Evolutionary conservation across 106 monocot species (phyloP), one percentile per base, ranked within the genome.

Genomic region (Dendrobium chrysotoxum): DNA sequence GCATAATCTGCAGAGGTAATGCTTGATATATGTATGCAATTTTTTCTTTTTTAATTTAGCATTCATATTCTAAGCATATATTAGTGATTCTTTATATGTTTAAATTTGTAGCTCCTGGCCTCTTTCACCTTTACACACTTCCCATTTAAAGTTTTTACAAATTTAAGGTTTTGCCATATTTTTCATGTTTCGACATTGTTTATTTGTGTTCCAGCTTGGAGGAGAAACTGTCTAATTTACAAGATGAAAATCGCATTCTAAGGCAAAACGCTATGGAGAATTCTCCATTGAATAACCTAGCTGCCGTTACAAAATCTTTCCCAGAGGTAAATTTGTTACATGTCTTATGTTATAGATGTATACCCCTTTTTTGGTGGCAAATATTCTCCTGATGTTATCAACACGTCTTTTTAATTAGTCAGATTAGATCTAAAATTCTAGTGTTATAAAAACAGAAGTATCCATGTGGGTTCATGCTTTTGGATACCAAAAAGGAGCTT

Each of bases 181-280:
- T 23, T 57, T 42, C 20, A 28, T 50, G 12, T 42, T 41, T 44
- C 28, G 31, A 61, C 0, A 23, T n/a, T 53, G 53, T 35, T 57
- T 7, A 18, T 26, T 23, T 40, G 44, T 71, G 40, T 85, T 35
- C 68, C 78, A 98, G 98, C 66, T 81, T 98, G 88, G 89, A 92
- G 78, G 92, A 92, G 73, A 94, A 95, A 75, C 86, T 98, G 18
- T 84, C 88, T 40, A 91, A 75, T 75, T 78, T 91, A 75, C 85
- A 91, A 83, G 85, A 91, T 81, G 98, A 98, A 82, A 98, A 98
- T 67, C 92, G 86, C 53, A 80, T 92, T 75, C 80, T 98, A 77
- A 95, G 92, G 82, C 91, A 92, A 82, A 95, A 93, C 80, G 68
- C 88, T 25, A 66, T 89, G 42, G 82, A 83, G 81, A 46, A 88